Conservation (phyloP, 495 filamentous ascomycete genomes). For the Xylaria cubensis region DNA sequence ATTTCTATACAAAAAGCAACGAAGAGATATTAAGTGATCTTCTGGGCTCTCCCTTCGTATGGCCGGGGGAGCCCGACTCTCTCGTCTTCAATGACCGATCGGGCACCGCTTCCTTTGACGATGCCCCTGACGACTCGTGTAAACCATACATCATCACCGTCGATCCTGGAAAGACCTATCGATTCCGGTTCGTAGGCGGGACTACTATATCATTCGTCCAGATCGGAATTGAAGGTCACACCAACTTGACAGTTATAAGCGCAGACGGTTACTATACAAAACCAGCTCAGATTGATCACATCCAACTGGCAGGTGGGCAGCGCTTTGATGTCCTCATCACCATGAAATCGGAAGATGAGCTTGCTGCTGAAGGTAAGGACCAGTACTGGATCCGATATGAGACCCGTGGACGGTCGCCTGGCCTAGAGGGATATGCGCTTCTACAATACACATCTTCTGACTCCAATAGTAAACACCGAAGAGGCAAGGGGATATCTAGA, state of each 20-base stretch:
- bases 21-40: slow-evolving; percentile 51
- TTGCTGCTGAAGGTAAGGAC: slow-evolving; percentile 46
- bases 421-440: slow-evolving; percentile 58
- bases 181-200: slow-evolving; percentile 61
- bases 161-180: slow-evolving; percentile 63
- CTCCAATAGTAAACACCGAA: slow-evolving; percentile 11
- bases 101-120: slow-evolving; percentile 38
- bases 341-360: slow-evolving; percentile 50
- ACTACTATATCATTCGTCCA: slow-evolving; percentile 59
- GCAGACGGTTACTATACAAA: slow-evolving; percentile 66
- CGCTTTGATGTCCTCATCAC: slow-evolving; percentile 61
- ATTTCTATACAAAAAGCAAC: slow-evolving; percentile 58
- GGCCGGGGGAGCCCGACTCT: slow-evolving; percentile 56
- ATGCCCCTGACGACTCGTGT: slow-evolving; percentile 50
- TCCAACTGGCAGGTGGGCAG: slow-evolving; percentile 64
- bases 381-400: slow-evolving; percentile 64
- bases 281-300: slow-evolving; percentile 50
- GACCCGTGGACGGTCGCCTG: slow-evolving; percentile 53
- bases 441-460: slow-evolving; percentile 51
- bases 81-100: slow-evolving; percentile 56
- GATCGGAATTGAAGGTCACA: slow-evolving; percentile 59
- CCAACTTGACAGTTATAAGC: slow-evolving; percentile 57
- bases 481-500: background rate
- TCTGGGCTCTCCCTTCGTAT: slow-evolving; percentile 43
- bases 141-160: slow-evolving; percentile 58